Percentiles rank a stretch among this genome's conserved stretches.
Evolutionary conservation across 257 asterid genomes (phyloP).

Genomic region (Ophiorrhiza pumila): DNA sequence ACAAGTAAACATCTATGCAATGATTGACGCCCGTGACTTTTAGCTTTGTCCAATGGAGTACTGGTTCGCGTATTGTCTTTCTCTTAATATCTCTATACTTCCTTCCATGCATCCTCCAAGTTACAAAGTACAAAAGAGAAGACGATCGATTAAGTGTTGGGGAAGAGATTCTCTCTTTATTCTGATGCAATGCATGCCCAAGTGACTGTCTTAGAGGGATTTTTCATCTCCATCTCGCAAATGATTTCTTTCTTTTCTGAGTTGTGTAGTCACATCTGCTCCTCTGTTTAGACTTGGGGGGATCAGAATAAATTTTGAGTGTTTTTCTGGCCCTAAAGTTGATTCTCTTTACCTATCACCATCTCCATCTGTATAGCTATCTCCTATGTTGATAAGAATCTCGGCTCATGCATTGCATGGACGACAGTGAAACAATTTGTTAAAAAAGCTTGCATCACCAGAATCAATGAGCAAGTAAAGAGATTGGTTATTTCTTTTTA

Average conservation of each 20-base stretch:
- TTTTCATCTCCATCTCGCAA: slow-evolving; percentile 1
- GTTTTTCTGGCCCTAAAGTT: slow-evolving; percentile 23
- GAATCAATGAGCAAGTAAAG: neutral
- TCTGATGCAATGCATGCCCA: slow-evolving; percentile 22
- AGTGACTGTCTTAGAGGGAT: neutral
- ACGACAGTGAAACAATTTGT: neutral
- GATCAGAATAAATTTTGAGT: slow-evolving; percentile 32
- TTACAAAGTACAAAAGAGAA: neutral
- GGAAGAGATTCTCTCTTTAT: slow-evolving; percentile 37
- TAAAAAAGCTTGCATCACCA: slow-evolving; percentile 23
- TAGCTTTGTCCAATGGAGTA: slow-evolving; percentile 27
- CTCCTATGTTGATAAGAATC: slow-evolving; percentile 10
- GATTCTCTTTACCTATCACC: slow-evolving; percentile 34
- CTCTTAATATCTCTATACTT: slow-evolving; percentile 12
- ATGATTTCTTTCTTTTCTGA: neutral
- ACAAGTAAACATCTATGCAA: slow-evolving; percentile 1
- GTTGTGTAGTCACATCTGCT: slow-evolving; percentile 42
- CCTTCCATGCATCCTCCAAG: slow-evolving; percentile 27
- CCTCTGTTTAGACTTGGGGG: slow-evolving; percentile 10
- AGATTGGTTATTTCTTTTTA: neutral
- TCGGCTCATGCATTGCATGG: neutral
- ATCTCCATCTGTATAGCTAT: slow-evolving; percentile 3
- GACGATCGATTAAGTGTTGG: slow-evolving; percentile 24
- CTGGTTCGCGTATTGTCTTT: slow-evolving; percentile 23
- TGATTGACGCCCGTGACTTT: slow-evolving; percentile 36